A percentile compares a stretch with the other conserved stretches of the same genome.
These are phyloP conservation scores for Metschnikowia anglica DNA, from an alignment of 805 yeast species.

Conservation along the genomic window DNA sequence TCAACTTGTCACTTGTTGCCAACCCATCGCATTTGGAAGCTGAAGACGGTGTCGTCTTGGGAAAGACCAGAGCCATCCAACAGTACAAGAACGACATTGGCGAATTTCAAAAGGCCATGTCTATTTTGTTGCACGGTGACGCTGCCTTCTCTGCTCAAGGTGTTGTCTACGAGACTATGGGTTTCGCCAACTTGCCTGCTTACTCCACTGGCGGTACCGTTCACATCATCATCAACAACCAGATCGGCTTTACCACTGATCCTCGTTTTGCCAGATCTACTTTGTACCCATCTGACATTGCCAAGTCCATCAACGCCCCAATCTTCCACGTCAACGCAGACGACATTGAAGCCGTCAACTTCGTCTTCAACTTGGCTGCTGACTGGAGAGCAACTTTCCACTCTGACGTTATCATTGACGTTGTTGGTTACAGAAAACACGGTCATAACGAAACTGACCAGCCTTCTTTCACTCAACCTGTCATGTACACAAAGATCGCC, in stretches of 20 bases:
- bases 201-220: slow-evolving; percentile 98
- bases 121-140: slow-evolving; percentile 95
- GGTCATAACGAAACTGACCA: slow-evolving; percentile 99
- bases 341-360: slow-evolving; percentile 91
- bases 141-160: slow-evolving; percentile 99
- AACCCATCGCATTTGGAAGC: slow-evolving; percentile 99
- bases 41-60: slow-evolving; percentile 97
- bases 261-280: slow-evolving; percentile 98
- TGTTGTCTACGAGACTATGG: slow-evolving; percentile 98
- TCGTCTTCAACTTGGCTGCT: slow-evolving; percentile 93
- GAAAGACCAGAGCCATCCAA: slow-evolving; percentile 95
- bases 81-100: slow-evolving; percentile 88
- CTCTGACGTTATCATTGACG: slow-evolving; percentile 92
- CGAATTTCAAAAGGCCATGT: slow-evolving; percentile 80
- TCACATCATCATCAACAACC: slow-evolving; percentile 95
- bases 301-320: slow-evolving; percentile 95
- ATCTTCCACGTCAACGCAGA: slow-evolving; percentile 99
- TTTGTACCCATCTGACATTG: slow-evolving; percentile 96
- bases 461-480: slow-evolving; percentile 97
- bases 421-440: slow-evolving; percentile 97
- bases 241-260: slow-evolving; percentile 99
- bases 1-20: slow-evolving; percentile 93
- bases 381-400: slow-evolving; percentile 98
- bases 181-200: slow-evolving; percentile 87
- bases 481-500: slow-evolving; percentile 91